A percentile compares a stretch with the other conserved stretches of the same genome.
Evolutionary conservation across 23 red algal species (phyloP).

Genomic region (Cyanidiococcus yangmingshanensis): DNA sequence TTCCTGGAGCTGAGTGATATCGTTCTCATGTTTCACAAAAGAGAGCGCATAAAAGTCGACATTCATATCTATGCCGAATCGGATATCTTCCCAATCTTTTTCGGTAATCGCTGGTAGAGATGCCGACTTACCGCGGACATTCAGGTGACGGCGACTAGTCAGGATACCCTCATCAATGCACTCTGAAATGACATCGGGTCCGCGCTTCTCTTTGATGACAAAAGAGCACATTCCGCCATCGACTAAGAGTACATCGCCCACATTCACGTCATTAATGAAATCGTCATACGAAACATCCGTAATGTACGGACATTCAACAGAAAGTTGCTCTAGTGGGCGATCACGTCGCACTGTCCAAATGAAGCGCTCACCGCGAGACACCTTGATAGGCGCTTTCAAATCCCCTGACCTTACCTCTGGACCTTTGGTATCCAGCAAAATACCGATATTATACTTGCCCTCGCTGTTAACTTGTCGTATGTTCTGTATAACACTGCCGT

Average conservation of each 20-base stretch:
- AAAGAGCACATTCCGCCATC: constrained; percentile 97
- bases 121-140: constrained; percentile 94
- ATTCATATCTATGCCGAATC: constrained; percentile 70
- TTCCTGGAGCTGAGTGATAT: constrained; percentile 53
- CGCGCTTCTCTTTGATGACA: constrained; percentile 50
- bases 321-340: constrained; percentile 29
- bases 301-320: constrained; percentile 24
- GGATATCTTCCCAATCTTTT: constrained; percentile 99
- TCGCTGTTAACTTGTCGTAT: constrained; percentile 50
- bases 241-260: constrained; percentile 83
- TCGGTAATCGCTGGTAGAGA: constrained; percentile 91
- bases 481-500: constrained; percentile 56
- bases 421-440: constrained; percentile 95
- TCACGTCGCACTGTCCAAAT: constrained; percentile 18
- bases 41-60: constrained; percentile 96
- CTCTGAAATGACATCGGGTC: constrained; percentile 74
- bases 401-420: constrained; percentile 94
- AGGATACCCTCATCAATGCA: constrained; percentile 89
- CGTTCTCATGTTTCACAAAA: constrained; percentile 98
- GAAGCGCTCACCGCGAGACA: constrained; percentile 58
- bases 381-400: constrained; percentile 75
- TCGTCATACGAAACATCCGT: constrained; percentile 96
- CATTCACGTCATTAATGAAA: constrained; percentile 88
- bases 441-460: constrained; percentile 63
- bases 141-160: constrained; percentile 86